Conservation (phyloP, 106 monocot species). For the Dendrobium huoshanense region DNA sequence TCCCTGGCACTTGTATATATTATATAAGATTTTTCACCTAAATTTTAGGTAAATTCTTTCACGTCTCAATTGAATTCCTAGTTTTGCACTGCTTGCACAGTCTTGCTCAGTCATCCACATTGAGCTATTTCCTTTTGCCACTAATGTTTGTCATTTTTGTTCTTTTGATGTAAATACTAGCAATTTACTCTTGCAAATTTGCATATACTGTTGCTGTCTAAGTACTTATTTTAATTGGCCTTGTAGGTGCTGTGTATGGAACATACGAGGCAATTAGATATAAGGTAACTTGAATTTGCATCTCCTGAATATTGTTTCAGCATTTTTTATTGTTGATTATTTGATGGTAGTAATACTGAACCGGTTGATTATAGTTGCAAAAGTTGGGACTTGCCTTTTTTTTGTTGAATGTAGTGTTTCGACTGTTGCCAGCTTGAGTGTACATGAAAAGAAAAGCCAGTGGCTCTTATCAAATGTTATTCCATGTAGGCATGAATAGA, state of each 20-base stretch:
- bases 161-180: neutral
- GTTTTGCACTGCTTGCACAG: neutral
- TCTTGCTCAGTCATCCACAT: neutral
- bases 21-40: too few species aligned
- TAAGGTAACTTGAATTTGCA: conserved; percentile 38
- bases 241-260: conserved; percentile 91
- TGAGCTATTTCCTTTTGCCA: neutral
- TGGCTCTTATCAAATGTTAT: neutral
- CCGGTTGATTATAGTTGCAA: neutral
- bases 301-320: neutral
- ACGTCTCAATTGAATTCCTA: too few species aligned
- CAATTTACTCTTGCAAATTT: neutral
- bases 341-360: neutral
- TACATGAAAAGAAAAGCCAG: neutral
- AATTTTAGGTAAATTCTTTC: too few species aligned
- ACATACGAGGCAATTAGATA: conserved; percentile 85
- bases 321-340: neutral
- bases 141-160: neutral
- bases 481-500: neutral
- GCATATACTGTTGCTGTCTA: neutral
- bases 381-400: neutral
- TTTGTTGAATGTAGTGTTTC: neutral
- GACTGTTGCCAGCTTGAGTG: neutral
- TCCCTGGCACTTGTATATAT: too few species aligned
- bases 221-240: neutral